Evolutionary conservation across 2,329 filamentous ascomycete species (phyloP).

Genomic region (Claviceps monticola): DNA sequence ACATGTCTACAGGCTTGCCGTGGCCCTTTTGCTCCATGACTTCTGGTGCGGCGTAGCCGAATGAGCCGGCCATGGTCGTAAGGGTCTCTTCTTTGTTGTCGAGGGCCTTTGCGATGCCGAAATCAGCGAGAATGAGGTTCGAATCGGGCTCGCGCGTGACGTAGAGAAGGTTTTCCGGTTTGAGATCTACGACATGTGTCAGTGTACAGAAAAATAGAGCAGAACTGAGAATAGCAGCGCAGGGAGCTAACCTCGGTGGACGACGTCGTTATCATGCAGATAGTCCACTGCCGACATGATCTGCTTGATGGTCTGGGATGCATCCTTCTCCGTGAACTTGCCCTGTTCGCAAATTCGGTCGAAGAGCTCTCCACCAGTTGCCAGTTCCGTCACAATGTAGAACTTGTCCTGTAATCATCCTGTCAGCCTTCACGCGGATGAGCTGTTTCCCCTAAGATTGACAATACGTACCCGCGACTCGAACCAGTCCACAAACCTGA

Average conservation of each 20-base stretch:
- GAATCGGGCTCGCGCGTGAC: constrained; percentile 65
- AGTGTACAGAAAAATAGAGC: neutral
- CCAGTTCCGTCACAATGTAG: constrained; percentile 95
- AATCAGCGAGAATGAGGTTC: constrained; percentile 85
- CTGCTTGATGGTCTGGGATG: constrained; percentile 87
- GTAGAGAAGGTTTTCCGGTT: constrained; percentile 95
- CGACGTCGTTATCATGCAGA: constrained; percentile 85
- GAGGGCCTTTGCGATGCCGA: constrained; percentile 97
- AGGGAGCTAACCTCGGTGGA: constrained; percentile 62
- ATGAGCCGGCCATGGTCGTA: constrained; percentile 96
- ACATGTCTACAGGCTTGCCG: constrained; percentile 98
- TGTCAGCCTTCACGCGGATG: neutral
- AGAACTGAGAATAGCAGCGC: neutral
- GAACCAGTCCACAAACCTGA: constrained; percentile 97
- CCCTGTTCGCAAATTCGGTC: constrained; percentile 97
- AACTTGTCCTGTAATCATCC: constrained; percentile 68
- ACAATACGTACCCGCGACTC: constrained; percentile 66
- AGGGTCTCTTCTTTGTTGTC: constrained; percentile 82
- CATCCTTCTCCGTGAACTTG: constrained; percentile 97
- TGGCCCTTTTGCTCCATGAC: constrained; percentile 97
- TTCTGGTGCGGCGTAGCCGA: constrained; percentile 93
- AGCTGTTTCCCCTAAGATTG: too few species aligned
- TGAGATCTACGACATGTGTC: constrained; percentile 55
- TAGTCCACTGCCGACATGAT: constrained; percentile 89
- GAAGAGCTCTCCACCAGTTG: constrained; percentile 91